Conservation (phyloP, 345 rosid species). For the Salix udensis region DNA sequence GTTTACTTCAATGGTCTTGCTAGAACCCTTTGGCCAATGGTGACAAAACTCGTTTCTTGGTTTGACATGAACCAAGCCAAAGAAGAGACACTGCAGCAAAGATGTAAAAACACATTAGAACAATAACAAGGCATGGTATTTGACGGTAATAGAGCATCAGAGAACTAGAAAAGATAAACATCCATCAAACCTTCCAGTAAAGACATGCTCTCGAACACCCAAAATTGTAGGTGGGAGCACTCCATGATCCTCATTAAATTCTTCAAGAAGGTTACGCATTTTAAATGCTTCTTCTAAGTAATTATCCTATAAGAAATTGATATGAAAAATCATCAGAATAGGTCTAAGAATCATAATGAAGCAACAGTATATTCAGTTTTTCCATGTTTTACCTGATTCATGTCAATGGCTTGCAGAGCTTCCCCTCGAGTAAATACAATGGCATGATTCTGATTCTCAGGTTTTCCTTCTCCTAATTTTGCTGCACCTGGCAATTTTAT, state of each 20-base stretch:
- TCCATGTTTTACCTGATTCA: conserved; percentile 69
- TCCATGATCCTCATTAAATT: conserved; percentile 92
- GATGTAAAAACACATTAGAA: conserved; percentile 18
- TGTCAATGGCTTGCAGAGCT: conserved; percentile 96
- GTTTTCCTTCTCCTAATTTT: conserved; percentile 95
- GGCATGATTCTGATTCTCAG: conserved; percentile 97
- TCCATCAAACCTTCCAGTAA: conserved; percentile 77
- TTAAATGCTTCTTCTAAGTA: conserved; percentile 97
- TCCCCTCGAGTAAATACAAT: conserved; percentile 87
- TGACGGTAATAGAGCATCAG: not conserved
- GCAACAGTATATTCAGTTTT: not conserved
- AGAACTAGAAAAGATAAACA: not conserved
- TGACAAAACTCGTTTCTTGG: conserved; percentile 94
- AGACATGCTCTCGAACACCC: conserved; percentile 96
- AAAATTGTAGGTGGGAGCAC: conserved; percentile 86
- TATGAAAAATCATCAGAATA: conserved; percentile 13
- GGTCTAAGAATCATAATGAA: not conserved
- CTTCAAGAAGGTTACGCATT: conserved; percentile 96
- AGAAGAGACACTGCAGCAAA: conserved; percentile 80
- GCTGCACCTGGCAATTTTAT: conserved; percentile 86
- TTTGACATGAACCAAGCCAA: conserved; percentile 99
- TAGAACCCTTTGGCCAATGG: conserved; percentile 95
- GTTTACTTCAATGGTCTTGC: conserved; percentile 89
- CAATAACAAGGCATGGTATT: not conserved
- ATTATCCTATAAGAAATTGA: conserved; percentile 59